These are phyloP conservation scores for Tylopilus microsporus DNA, from an alignment of 1,284 basidiomycete genomes.

Conservation along the genomic window DNA sequence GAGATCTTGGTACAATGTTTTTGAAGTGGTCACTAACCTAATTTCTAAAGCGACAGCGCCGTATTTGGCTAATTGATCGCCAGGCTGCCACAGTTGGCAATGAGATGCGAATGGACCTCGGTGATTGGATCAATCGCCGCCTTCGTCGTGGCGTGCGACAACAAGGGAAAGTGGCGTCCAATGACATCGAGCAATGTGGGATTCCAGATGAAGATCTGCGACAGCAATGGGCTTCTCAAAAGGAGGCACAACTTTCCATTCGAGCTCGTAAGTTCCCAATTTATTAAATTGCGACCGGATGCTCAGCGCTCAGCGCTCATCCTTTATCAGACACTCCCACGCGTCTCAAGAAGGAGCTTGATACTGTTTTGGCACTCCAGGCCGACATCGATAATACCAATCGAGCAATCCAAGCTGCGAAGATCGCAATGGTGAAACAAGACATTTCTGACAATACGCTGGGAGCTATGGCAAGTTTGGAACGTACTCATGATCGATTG, in stretches of 20 bases:
- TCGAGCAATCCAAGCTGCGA: slow-evolving; percentile 16
- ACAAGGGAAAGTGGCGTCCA: slow-evolving; percentile 4
- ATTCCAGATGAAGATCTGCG: slow-evolving; percentile 17
- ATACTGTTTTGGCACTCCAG: slow-evolving; percentile 34
- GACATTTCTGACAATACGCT: neutral
- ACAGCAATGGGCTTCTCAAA: slow-evolving; percentile 26
- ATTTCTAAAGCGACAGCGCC: slow-evolving; percentile 19
- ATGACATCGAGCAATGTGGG: slow-evolving; percentile 10
- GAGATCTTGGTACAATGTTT: neutral
- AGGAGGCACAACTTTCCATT: slow-evolving; percentile 1
- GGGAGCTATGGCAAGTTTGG: neutral
- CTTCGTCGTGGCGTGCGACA: slow-evolving; percentile 9
- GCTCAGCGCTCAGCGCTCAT: no score
- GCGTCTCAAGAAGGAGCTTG: slow-evolving; percentile 35
- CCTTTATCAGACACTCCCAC: slow-evolving; percentile 30
- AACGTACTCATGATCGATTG: slow-evolving; percentile 4
- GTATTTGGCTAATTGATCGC: slow-evolving; percentile 30
- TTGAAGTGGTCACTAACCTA: no score
- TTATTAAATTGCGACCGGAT: no score
- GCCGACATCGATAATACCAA: slow-evolving; percentile 31
- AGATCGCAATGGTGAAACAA: slow-evolving; percentile 7
- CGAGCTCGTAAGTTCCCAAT: neutral
- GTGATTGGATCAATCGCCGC: slow-evolving; percentile 26
- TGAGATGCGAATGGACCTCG: slow-evolving; percentile 23
- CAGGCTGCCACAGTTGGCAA: slow-evolving; percentile 20